Evolutionary conservation across 345 rosid genomes (phyloP).

Genomic region (Ceriops zippeliana): DNA sequence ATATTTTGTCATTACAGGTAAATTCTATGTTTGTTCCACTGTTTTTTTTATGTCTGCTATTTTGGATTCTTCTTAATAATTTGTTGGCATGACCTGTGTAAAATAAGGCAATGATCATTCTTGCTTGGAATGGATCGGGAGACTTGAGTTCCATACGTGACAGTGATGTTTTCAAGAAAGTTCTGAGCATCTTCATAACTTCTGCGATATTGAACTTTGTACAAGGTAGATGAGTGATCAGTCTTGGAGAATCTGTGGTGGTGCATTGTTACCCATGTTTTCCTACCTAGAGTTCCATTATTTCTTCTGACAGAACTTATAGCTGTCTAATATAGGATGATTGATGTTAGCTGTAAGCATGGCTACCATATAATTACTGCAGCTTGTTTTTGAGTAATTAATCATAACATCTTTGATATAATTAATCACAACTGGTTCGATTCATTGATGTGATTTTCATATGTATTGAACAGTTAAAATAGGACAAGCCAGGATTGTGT

Average conservation of each 20-base stretch:
- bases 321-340: too few relatives aligned
- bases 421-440: too few relatives aligned
- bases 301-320: too few relatives aligned
- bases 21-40: constrained; percentile 1
- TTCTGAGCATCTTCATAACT: constrained; percentile 59
- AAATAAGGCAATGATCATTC: constrained; percentile 55
- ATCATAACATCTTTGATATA: too few relatives aligned
- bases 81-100: constrained; percentile 17
- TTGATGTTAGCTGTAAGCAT: too few relatives aligned
- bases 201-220: constrained; percentile 53
- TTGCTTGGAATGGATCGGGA: constrained; percentile 62
- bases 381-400: too few relatives aligned
- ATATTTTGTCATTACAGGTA: constrained; percentile 57
- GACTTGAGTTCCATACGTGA: constrained; percentile 36
- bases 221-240: constrained; percentile 43
- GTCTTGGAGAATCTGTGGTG: constrained; percentile 1
- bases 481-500: too few relatives aligned
- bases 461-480: too few relatives aligned
- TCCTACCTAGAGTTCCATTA: neutral
- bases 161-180: constrained; percentile 49
- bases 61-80: constrained; percentile 8
- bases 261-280: constrained; percentile 6
- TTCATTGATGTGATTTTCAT: too few relatives aligned
- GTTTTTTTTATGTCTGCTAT: constrained; percentile 6
- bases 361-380: too few relatives aligned